Evolutionary conservation across 1,139 yeast genomes (phyloP), one percentile per base, ranked within the genome.

Genomic region (Yamadazyma trypodendri): DNA sequence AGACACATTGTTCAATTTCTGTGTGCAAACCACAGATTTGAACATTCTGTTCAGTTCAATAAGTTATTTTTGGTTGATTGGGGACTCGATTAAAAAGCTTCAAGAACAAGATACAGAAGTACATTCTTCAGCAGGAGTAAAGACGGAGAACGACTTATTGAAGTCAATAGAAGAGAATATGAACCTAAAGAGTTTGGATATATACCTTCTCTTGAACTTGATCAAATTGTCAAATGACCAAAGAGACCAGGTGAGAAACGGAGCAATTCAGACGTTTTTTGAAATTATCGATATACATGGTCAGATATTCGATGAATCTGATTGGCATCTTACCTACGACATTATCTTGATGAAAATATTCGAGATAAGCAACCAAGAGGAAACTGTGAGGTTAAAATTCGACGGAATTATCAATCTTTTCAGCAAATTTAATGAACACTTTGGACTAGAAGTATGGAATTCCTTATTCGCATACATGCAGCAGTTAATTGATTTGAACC

Each of bases 11-110:
- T 76, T 73, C 46, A 75, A 79, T 44, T 92, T 88, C 58, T 82
- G 88, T 32, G 61, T 71, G 10, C 97, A 92, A 52, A 61, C 60
- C 2, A 70, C 66, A 44, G 96, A 89, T 49, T 61, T 90, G 49
- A 92, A 92, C 55, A 85, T 88, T 24, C 86, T 96, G 0, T 89
- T 90, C 55, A 86, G 95, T 37, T 81, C 96, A 0, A 85, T 89
- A 7, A 86, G 96, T 51, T 86, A 88, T 50, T 90, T 88, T 54
- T 92, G 97, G 97, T 60, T 84, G 24, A 77, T 90, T 7, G 84
- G 96, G 48, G 97, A 90, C 54, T 79, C 83, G 39, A 63, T 86
- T 34, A 78, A 63, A 39, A 54, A 60, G 60, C 37, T 54, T 60
- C 24, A 34, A n/a, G 40, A 17, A 12, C 37, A n/a, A 37, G 43